phyloP scores from a whole-genome alignment of 2,329 filamentous ascomycete species.

The Ceratocystis lukuohia region DNA sequence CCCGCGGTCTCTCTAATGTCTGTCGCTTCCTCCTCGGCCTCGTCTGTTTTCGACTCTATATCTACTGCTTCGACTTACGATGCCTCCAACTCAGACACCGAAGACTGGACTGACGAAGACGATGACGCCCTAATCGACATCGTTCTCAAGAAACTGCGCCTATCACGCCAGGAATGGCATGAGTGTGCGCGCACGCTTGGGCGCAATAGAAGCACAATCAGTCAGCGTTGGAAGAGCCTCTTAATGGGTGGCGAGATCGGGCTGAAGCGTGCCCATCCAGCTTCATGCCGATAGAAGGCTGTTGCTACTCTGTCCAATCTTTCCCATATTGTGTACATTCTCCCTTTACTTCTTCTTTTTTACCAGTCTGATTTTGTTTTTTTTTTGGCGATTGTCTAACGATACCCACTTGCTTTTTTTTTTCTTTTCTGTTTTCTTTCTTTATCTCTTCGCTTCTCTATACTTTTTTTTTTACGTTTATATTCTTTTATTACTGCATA shows the following conservation, averaged over 20 bases:
- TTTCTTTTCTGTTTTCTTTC: conserved; percentile 7
- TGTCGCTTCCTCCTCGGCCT: conserved; percentile 23
- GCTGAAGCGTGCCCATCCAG: conserved; percentile 33
- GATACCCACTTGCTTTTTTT: conserved; percentile 9
- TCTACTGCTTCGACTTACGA: conserved; percentile 21
- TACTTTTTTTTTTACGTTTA: conserved; percentile 1
- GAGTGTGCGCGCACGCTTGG: conserved; percentile 52
- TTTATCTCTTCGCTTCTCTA: conserved; percentile 2
- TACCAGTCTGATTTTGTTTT: not conserved
- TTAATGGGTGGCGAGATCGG: conserved; percentile 46
- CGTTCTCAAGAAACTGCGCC: conserved; percentile 51
- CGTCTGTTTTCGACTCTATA: conserved; percentile 25
- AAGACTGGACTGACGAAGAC: conserved; percentile 48
- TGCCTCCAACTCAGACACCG: conserved; percentile 33
- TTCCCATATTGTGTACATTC: not conserved
- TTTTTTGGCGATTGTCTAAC: conserved; percentile 3
- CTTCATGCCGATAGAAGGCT: conserved; percentile 1
- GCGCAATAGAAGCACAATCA: conserved; percentile 44
- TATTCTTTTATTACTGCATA: conserved; percentile 1
- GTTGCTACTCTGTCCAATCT: not conserved
- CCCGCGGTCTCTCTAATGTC: conserved; percentile 2
- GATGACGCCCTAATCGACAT: conserved; percentile 54
- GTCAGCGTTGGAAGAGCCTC: conserved; percentile 49
- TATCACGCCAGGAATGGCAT: conserved; percentile 52
- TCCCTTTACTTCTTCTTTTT: conserved; percentile 1